Evolutionary conservation across 768 basidiomycete species (phyloP).

Genomic region (Pleurotus djamor): DNA sequence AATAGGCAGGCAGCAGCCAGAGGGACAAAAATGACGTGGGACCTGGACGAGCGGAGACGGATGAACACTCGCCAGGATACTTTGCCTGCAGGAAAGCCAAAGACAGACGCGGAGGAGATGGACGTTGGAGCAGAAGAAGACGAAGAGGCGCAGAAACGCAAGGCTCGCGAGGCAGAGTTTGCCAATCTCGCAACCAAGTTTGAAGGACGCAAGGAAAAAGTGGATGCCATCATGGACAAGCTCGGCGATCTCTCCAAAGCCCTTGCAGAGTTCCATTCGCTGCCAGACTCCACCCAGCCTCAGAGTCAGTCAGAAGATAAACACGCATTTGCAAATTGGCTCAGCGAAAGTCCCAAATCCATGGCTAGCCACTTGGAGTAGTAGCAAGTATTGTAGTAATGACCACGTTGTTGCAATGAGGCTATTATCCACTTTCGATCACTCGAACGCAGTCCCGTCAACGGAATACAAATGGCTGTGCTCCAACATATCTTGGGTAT

Average conservation of each 20-base stretch:
- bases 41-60: background rate
- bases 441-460: too few species aligned
- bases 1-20: conserved; percentile 33
- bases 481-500: too few species aligned
- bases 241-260: conserved; percentile 56
- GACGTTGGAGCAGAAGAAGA: conserved; percentile 49
- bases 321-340: too few species aligned
- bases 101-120: conserved; percentile 39
- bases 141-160: conserved; percentile 53
- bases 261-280: conserved; percentile 46
- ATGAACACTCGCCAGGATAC: background rate
- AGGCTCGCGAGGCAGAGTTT: conserved; percentile 66
- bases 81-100: background rate
- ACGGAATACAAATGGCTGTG: too few species aligned
- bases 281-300: conserved; percentile 18
- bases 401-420: too few species aligned
- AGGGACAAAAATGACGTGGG: conserved; percentile 3
- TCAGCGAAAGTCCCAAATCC: too few species aligned
- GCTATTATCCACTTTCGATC: too few species aligned
- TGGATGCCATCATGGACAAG: conserved; percentile 75
- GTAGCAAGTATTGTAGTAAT: too few species aligned
- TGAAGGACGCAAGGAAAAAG: conserved; percentile 64
- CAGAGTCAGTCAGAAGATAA: background rate
- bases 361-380: too few species aligned
- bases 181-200: conserved; percentile 66